Base-by-base conservation (phyloP, 306 rosid genomes). In the Vigna angularis region DNA sequence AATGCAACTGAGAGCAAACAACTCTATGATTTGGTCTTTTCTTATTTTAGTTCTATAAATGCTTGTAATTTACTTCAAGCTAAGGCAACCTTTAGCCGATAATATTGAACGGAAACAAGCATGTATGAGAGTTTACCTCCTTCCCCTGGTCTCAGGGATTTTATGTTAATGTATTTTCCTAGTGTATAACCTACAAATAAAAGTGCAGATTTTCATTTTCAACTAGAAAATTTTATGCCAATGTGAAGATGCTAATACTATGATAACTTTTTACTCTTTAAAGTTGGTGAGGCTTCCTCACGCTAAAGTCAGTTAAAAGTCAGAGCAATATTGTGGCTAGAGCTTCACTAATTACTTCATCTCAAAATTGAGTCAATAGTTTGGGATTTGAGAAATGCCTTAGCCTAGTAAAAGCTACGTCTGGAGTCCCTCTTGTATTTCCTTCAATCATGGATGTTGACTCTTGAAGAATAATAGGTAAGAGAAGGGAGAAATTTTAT, bases 191-290 rank as follows among this genome's bases (percentile, higher is more conserved):
- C 57, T 6, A 28, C 66, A 51, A 72, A 51, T 17, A 72, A 72
- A 62, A 40, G 9, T 24, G 66, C 56, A 62, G 52, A 3, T 30
- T 78, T 61, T 47, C 68, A 78, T 30, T 56, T 76, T 28, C 48
- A 45, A 4, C 11, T 40, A 42, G 28, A 22, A 28, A 50, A 2
- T 22, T 73, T 40, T 73, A 15, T 26, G 1, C 40, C 18, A 49
- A 51, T 30, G 34, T 34, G 34, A 30, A 52, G 51, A 72, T 20
- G 77, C 40, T 36, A 72, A 22, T n/a, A 22, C 26, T n/a, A 34
- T 16, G 69, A 36, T 30, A 24, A 63, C 15, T 16, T 63, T 52
- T 71, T 51, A 4, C 6, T 51, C 65, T 34, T 36, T 18, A 51
- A 30, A 30, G 38, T 34, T 34, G 38, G 38, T 0, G 38, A 34